Base-by-base conservation (phyloP, 495 filamentous ascomycete species). In the Evansstolkia leycettana region DNA sequence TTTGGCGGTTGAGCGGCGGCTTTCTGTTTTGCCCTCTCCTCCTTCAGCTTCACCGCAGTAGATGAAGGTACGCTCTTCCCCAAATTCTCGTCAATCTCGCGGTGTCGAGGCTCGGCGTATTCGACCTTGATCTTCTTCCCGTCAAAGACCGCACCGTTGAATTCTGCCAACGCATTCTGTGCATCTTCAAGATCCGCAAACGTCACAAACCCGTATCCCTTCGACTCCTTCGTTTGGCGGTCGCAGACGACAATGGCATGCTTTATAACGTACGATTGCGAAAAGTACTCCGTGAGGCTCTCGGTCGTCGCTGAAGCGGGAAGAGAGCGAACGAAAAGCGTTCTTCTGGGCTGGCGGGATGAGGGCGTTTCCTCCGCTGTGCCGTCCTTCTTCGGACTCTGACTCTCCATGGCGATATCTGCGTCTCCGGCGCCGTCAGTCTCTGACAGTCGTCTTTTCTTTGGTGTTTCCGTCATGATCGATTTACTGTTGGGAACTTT, bases 201-300 rank as follows among this genome's bases (percentile, higher is more conserved):
- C 9, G 90, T 94, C 31, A 96, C 88, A 58, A 99, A 99, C 32
- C 90, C 90, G 56, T 82, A 99, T 7, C 89, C 89, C 45, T 84
- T 82, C 13, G 82, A 94, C 31, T 73, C 60, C 48, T 94, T 93
- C 5, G 84, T 90, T 39, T 70, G 58, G 1, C 79, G 70, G 53
- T 96, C 87, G 20, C 73, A 61, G 13, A 99, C 84, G 9, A 86
- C 84, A 4, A 79, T 81, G 34, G 89, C 89, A 57, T 96, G 90
- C 54, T 94, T 95, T 52, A 96, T 70, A 15, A 93, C 85, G 51
- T 85, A 95, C 36, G 80, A 77, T 55, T 94, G 76, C 3, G 90
- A 99, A 60, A 99, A 99, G 58, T 81, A 75, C 40, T 82, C 76
- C 28, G 84, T 79, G 20, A 99, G 70, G 28, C 65, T 67, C 39